These are phyloP conservation scores for Mycena haematopus DNA, from an alignment of 768 basidiomycete species.

Conservation along the genomic window DNA sequence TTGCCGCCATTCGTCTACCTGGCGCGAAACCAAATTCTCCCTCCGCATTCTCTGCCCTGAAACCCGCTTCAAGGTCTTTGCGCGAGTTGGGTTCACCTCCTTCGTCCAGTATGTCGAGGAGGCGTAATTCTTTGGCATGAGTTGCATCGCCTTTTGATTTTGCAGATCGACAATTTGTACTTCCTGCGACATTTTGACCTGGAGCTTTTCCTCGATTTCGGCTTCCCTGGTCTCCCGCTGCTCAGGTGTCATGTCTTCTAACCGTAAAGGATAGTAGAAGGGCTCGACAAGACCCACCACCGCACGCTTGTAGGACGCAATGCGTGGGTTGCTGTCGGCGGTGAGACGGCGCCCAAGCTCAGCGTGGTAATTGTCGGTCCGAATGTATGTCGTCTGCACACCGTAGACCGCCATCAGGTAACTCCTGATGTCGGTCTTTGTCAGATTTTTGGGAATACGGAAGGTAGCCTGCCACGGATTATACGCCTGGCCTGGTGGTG, in stretches of 20 bases:
- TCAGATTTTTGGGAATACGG: conserved; percentile 86
- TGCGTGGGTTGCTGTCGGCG: conserved; percentile 44
- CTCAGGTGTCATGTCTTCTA: conserved; percentile 76
- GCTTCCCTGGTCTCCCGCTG: conserved; percentile 62
- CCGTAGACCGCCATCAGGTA: conserved; percentile 88
- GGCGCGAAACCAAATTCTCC: conserved; percentile 17
- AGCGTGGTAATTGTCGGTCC: conserved; percentile 89
- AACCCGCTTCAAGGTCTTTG: conserved; percentile 24
- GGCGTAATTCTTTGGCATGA: conserved; percentile 38
- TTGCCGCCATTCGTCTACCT: conserved; percentile 26
- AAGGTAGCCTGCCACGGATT: conserved; percentile 96
- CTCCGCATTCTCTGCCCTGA: conserved; percentile 19
- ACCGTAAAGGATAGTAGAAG: conserved; percentile 87
- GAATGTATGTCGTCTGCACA: conserved; percentile 89
- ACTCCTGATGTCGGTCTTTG: conserved; percentile 90
- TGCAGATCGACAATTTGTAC: conserved; percentile 45
- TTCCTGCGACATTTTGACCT: conserved; percentile 45
- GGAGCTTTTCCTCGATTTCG: conserved; percentile 70
- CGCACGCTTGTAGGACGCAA: conserved; percentile 79
- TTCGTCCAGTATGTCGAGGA: conserved; percentile 22
- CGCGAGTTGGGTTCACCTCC: conserved; percentile 25
- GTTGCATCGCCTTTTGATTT: conserved; percentile 44
- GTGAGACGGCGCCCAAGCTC: conserved; percentile 47
- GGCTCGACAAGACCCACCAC: conserved; percentile 91
- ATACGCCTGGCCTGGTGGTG: conserved; percentile 77